Evolutionary conservation across 2,329 filamentous ascomycete genomes (phyloP), one percentile per base, ranked within the genome.

Genomic region (Myriosclerotinia curreyana): DNA sequence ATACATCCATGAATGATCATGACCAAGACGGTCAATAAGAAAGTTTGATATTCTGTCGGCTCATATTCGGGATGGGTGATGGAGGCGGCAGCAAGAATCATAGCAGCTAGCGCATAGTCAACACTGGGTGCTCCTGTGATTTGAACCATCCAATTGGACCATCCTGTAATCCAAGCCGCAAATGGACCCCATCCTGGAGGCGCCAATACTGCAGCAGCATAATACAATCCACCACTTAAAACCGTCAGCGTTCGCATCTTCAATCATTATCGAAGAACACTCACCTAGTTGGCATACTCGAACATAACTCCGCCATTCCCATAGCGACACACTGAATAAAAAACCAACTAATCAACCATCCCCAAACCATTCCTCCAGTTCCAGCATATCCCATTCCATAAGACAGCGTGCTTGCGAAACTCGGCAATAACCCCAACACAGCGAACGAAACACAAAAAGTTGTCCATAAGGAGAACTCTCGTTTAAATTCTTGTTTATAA

Each of bases 391-490:
- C 82, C 79, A 86, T 84, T 68, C 88, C 88, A 80, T 90, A 91
- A 72, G 82, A 87, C 68, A 92, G 76, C 0, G 88, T 91, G 67
- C 83, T 86, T 1, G 88, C 88, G 70, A 91, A 90, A 66, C 85
- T 89, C 0, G 88, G 89, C 58, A 91, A 75, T 54, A 91, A 74
- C 1, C 89, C 89, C 63, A 91, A 77, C 14, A 91, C 87, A 8
- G 89, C 87, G 74, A 91, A 91, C 62, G 83, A 87, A 49, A 91
- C 87, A 69, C 86, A 89, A 73, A 91, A 91, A 0, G 87, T 89
- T 7, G 88, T 89, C 82, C 87, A 91, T 17, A 90, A 77, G 2
- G 82, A 87, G 74, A 92, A 91, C 71, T 91, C 88, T 71, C 89
- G 81, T 76, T 79, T 79, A 72, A 80, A 80, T 65, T 80, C 79